A percentile compares a stretch with the other conserved stretches of the same genome.
Conservation (phyloP, 1,284 basidiomycete species). For the Apiotrichum brassicae region DNA sequence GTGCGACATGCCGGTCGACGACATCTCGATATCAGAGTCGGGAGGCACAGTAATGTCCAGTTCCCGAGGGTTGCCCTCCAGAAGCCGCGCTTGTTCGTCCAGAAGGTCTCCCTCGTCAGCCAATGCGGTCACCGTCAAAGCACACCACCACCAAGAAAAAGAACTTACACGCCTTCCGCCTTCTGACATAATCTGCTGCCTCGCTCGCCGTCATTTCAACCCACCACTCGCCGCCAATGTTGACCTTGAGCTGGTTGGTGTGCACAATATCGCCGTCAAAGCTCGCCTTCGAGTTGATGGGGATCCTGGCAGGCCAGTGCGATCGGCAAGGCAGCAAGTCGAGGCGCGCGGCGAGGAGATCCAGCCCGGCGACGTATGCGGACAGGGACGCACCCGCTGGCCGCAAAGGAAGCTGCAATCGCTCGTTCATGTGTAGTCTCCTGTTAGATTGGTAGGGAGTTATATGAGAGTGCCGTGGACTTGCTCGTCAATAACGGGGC, state of each 20-base stretch:
- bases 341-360: slow-evolving; percentile 26
- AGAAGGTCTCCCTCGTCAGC: slow-evolving; percentile 21
- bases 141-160: background rate
- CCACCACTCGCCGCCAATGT: slow-evolving; percentile 32
- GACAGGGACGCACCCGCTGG: slow-evolving; percentile 24
- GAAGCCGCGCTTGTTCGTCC: slow-evolving; percentile 20
- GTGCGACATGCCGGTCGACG: background rate
- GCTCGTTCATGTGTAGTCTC: slow-evolving; percentile 3
- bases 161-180: slow-evolving; percentile 29
- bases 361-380: slow-evolving; percentile 27
- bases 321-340: slow-evolving; percentile 18
- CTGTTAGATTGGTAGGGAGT: too few species aligned
- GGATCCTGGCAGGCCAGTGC: slow-evolving; percentile 26
- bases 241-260: slow-evolving; percentile 34
- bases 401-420: slow-evolving; percentile 22
- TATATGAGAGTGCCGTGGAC: too few species aligned
- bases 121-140: background rate
- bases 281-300: slow-evolving; percentile 33
- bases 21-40: background rate
- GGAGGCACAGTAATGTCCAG: too few species aligned
- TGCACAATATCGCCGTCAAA: slow-evolving; percentile 29
- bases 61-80: slow-evolving; percentile 18
- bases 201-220: slow-evolving; percentile 39
- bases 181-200: slow-evolving; percentile 27
- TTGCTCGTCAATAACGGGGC: too few species aligned